A percentile compares a stretch with the other conserved stretches of the same genome.
phyloP scores from a whole-genome alignment of 139 green algal genomes.

The Chara braunii region DNA sequence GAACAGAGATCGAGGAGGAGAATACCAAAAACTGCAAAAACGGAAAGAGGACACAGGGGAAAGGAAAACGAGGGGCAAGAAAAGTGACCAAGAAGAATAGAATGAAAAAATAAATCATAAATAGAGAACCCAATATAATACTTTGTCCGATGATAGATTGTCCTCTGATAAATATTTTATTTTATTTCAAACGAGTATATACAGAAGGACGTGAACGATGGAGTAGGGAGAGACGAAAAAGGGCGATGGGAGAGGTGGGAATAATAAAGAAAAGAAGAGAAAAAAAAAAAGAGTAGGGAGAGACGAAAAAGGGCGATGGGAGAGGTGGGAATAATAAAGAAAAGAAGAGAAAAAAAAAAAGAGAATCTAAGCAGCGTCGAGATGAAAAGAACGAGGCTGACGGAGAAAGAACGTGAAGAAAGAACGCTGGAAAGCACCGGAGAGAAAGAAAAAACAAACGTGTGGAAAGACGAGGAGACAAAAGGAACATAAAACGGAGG shows the following conservation, averaged over 20 bases:
- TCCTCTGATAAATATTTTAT: too few relatives aligned
- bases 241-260: neutral
- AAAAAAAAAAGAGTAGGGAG: neutral
- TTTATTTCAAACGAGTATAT: too few relatives aligned
- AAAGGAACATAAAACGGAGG: too few relatives aligned
- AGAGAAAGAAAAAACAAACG: neutral
- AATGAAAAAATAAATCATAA: neutral
- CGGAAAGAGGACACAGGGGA: neutral
- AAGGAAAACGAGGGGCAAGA: neutral
- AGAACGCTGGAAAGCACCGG: neutral
- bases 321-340: neutral
- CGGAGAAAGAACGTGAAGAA: conserved; percentile 11
- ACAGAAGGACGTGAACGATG: neutral
- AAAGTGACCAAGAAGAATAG: neutral
- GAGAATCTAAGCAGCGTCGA: conserved; percentile 1
- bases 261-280: conserved; percentile 9
- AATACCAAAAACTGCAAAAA: neutral
- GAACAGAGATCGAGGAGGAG: neutral
- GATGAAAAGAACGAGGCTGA: neutral
- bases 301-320: neutral
- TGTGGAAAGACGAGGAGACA: neutral
- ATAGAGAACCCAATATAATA: neutral
- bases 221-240: neutral
- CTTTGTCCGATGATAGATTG: too few relatives aligned
- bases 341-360: conserved; percentile 13